Evolutionary conservation across 2,329 filamentous ascomycete genomes (phyloP), one percentile per base, ranked within the genome.

Genomic region (Claviceps sp.): DNA sequence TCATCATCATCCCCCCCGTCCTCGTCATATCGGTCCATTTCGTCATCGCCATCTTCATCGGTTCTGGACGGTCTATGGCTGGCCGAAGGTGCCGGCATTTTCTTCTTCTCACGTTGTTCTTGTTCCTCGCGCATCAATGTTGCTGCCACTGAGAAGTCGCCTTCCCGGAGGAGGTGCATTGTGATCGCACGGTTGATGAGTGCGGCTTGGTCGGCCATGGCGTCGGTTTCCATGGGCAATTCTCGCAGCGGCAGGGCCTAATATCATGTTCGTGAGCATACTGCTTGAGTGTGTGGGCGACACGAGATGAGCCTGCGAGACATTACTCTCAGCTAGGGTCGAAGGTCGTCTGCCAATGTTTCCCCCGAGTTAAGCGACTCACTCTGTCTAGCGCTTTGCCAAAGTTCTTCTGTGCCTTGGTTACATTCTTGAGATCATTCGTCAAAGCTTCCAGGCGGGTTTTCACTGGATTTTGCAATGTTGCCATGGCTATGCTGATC

Each of bases 81-180:
- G 57, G 53, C 16, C 52, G 50, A 46, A 50, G 55, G 22, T 50
- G 53, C 20, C 9, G 29, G 29, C 29, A 34, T 34, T 50, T 55
- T 49, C 47, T 60, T 49, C 38, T 53, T 50, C 42, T 55, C 54
- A 20, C 53, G 62, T n/a, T 68, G 64, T 44, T 71, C 66, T 53
- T 71, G 68, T 16, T 72, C 79, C 71, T 97, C 93, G 14, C 77
- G 72, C 47, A 95, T 79, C 60, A 98, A 96, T 1, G 83, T 88
- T 16, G 83, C 82, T 13, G 91, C 91, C 2, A 95, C 90, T 22
- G 76, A 77, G 66, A 98, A 98, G 63, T 95, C 86, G 47, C 93
- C 93, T 69, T 97, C 91, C 42, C 93, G 86, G 40, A 98, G 77
- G 22, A 98, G 78, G 64, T 98, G 93, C 89, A 97, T 96, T 9